Base-by-base conservation (phyloP, 2,329 filamentous ascomycete species). In the Fusarium liriodendri region DNA sequence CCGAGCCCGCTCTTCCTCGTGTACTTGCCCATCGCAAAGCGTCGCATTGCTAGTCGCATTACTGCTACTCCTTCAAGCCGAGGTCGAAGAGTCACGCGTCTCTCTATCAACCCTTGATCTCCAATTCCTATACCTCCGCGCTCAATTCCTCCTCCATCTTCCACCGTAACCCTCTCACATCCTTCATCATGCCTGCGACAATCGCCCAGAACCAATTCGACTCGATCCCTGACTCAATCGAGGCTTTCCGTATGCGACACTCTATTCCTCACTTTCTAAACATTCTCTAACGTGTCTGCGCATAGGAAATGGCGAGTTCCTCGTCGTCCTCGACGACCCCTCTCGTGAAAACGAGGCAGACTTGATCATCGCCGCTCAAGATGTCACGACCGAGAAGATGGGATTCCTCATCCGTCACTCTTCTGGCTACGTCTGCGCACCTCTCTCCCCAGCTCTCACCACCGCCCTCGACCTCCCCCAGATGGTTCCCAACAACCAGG, bases 261-360 rank as follows among this genome's bases (percentile, higher is more conserved):
- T 52, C 20, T 9, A 16, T 16, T 32, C 16, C 9, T 9, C 35
- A 11, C 38, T 29, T 20, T 18, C 27, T 42, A 11, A 14, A n/a
- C 50, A 25, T 40, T 54, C 11, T 33, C 69, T 77, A 57, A 76
- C 77, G 59, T 18, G 29, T 57, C 35, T 66, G 50, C 11, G 58
- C 62, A 8, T 74, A 94, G 92, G 88, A 79, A 90, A 91, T 83
- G 95, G 95, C 83, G 92, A 98, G 81, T 98, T 98, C 88, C 93
- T 99, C 82, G 91, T 99, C 71, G 96, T 98, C 40, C 94, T 99
- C 80, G 97, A 99, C 87, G 94, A 94, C 77, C 91, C 95, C 74
- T 90, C 92, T 72, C 95, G 97, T 83, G 97, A 99, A 84, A 99
- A 99, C 83, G 97, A 99, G 89, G 97, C 95, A 83, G 97, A 99